Base-by-base conservation (phyloP, 371 early-diverging fungal genomes). In the Coemansia sp. region DNA sequence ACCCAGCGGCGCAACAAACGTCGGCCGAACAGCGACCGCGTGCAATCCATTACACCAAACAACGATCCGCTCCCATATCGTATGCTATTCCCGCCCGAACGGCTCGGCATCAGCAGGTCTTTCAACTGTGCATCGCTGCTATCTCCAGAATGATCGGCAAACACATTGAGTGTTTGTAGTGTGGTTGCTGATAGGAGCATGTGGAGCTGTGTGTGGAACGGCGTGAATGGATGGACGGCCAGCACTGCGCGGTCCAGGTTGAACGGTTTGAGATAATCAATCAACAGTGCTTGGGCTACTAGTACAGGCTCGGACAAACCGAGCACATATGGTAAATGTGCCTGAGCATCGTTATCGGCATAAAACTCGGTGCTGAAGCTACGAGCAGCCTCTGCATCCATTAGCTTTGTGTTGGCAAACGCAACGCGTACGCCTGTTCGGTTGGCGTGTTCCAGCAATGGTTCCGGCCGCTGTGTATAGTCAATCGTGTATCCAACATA, bases 1-100 rank as follows among this genome's bases (percentile, higher is more conserved):
- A 94, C 77, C 94, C 94, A 95, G 66, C 87, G 87, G 46, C 87
- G 86, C 52, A 96, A 79, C 62, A 92, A 63, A 26, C 95, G 80
- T 39, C 85, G 70, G 19, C 97, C 97, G 79, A 90, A 90, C 28
- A 82, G 80, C 3, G 94, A 91, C 3, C 63, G 69, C 0, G 92
- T 92, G 56, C 85, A 86, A 67, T 92, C 86, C 59, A 94, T 63
- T 1, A 87, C 79, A 68, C 85, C 83, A 51, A 92, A 83, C 41
- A 94, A 74, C 13, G 76, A 76, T 12, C 71, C 66, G 21, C 61
- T 62, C 12, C 65, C 72, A 17, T 56, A 54, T 69, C 39, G 21
- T 69, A 49, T 12, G 41, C 13, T 55, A 60, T 68, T 36, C 9
- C 72, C 70, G 8, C 60, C 70, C 1, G 53, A 24, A 1, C 70